Evolutionary conservation across 78 protist species (phyloP).

Genomic region (Ministeria vibrans): DNA sequence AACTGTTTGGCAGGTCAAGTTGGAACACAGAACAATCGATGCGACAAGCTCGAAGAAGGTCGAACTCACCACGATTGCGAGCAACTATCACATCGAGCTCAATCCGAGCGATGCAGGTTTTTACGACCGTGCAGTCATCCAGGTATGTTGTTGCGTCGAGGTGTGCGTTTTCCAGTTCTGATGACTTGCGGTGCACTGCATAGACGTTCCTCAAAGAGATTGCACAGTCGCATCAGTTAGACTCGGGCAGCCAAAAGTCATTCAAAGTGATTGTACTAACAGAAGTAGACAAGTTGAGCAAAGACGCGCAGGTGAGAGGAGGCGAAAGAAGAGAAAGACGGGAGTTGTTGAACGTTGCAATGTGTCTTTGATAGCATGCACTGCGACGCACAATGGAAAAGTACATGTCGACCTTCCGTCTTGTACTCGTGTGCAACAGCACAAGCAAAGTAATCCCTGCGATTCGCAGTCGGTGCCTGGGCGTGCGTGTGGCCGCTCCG

Average conservation of each 20-base stretch:
- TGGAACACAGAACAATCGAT: neutral
- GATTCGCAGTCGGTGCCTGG: constrained; percentile 86
- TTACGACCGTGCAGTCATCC: constrained; percentile 85
- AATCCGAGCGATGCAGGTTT: constrained; percentile 90
- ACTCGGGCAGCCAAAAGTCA: neutral
- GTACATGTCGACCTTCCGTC: constrained; percentile 67
- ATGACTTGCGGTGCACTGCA: too few species aligned
- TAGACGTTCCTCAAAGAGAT: constrained; percentile 90
- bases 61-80: constrained; percentile 62
- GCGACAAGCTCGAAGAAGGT: constrained; percentile 21
- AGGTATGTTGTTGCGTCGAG: too few species aligned
- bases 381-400: constrained; percentile 98
- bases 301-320: constrained; percentile 94
- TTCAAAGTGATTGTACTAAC: constrained; percentile 76
- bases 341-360: too few species aligned
- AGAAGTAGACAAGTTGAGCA: constrained; percentile 83
- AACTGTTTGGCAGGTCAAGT: neutral
- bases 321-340: too few species aligned
- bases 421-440: constrained; percentile 64
- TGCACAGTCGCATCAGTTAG: constrained; percentile 78
- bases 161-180: too few species aligned
- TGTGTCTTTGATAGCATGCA: too few species aligned
- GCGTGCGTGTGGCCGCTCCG: constrained; percentile 88
- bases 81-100: constrained; percentile 87
- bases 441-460: constrained; percentile 82